Base-by-base conservation (phyloP, 768 basidiomycete species). In the Tubosaeta sp. region DNA sequence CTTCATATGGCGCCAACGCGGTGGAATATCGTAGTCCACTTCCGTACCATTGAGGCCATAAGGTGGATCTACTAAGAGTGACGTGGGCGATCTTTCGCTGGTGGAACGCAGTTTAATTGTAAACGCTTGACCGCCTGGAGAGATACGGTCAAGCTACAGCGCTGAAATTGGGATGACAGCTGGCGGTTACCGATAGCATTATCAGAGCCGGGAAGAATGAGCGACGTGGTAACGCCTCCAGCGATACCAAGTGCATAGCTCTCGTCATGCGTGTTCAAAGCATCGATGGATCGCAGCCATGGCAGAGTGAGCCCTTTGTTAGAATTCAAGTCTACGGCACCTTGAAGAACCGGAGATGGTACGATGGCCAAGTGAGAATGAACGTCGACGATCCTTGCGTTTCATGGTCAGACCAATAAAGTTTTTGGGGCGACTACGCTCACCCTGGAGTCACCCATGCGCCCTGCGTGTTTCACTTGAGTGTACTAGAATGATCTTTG, bases 1-100 rank as follows among this genome's bases (percentile, higher is more conserved):
- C 80, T 91, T 91, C 79, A 91, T 86, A 56, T 90, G 87, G 52
- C 88, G 71, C 84, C 86, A 85, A 34, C 76, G 73, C 16, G 76
- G 60, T 1, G 70, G 70, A 19, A 67, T 65, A 9, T 66, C 58
- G 6, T 66, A 62, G 31, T 67, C 59, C 2, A 65, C 54, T 14
- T 68, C 62, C 0, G 73, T 57, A 32, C 68, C 67, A 45, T 80
- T 71, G 47, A 84, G 66, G 29, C 75, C 70, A 54, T 76, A 81
- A 0, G 90, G 89, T 0, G 87, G 83, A 45, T 94, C 90, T 14
- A 93, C 72, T 4, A 89, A 73, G 71, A 84, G 79, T 0, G 84
- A 79, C 14, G 78, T 78, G 0, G 84, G 76, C 0, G 85, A 84
- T n/a, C 82, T 76, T 60, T 87, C 87, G 0, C 69, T 57, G 0